Evolutionary conservation across 805 yeast species (phyloP).

Genomic region (Zygoascus biomembranicola): DNA sequence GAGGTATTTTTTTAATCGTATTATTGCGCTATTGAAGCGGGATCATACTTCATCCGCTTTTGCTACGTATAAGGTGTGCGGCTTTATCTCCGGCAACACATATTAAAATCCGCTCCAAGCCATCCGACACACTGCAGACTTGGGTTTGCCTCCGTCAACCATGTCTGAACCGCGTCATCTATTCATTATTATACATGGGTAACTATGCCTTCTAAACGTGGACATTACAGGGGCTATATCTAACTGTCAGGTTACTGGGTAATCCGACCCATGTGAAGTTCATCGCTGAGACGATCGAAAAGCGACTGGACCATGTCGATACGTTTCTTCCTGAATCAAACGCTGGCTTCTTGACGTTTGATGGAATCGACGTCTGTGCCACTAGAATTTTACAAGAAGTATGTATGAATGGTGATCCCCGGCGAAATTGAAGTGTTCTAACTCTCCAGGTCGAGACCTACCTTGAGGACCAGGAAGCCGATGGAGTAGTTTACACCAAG

Average conservation of each 20-base stretch:
- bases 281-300: constrained; percentile 36
- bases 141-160: neutral
- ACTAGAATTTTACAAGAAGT: constrained; percentile 64
- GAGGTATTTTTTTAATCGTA: too few relatives aligned
- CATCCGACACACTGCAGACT: neutral
- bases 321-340: constrained; percentile 46
- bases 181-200: constrained; percentile 70
- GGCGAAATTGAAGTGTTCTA: neutral
- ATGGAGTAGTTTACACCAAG: constrained; percentile 38
- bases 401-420: neutral
- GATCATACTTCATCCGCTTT: too few relatives aligned
- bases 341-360: constrained; percentile 69
- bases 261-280: constrained; percentile 49
- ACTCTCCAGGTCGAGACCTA: neutral
- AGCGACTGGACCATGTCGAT: constrained; percentile 30
- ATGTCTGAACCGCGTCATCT: constrained; percentile 36
- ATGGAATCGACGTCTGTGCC: constrained; percentile 63
- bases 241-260: constrained; percentile 46
- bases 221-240: neutral
- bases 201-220: constrained; percentile 21
- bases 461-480: constrained; percentile 27
- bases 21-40: too few relatives aligned
- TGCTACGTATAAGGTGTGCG: too few relatives aligned
- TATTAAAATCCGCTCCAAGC: too few relatives aligned
- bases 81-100: neutral